phyloP scores from a whole-genome alignment of 352 stramenopile genomes.

The Hyaloperonospora arabidopsidis region DNA sequence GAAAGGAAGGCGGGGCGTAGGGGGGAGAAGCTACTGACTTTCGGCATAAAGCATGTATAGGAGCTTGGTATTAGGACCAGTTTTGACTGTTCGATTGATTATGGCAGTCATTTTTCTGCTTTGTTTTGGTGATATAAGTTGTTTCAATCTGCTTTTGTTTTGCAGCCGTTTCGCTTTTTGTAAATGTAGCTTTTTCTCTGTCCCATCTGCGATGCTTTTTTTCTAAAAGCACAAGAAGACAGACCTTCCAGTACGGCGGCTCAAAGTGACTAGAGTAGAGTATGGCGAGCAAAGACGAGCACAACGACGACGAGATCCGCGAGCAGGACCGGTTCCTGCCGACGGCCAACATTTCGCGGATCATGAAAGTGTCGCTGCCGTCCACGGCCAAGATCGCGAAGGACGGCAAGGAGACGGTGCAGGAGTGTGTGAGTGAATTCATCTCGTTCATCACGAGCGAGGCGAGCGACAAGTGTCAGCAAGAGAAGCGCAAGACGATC shows the following conservation, averaged over 20 bases:
- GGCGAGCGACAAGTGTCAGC: slow-evolving; percentile 98
- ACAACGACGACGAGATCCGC: slow-evolving; percentile 87
- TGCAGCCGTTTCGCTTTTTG: too few species aligned
- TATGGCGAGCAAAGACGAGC: slow-evolving; percentile 79
- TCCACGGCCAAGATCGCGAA: slow-evolving; percentile 99
- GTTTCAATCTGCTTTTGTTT: too few species aligned
- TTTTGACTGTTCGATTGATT: too few species aligned
- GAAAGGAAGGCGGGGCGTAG: too few species aligned
- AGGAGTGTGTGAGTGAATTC: slow-evolving; percentile 99
- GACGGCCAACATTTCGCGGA: slow-evolving; percentile 98
- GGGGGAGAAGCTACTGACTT: too few species aligned
- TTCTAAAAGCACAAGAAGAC: too few species aligned
- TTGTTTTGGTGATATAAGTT: too few species aligned
- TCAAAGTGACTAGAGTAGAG: not conserved
- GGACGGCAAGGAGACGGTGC: slow-evolving; percentile 99
- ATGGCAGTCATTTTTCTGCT: too few species aligned
- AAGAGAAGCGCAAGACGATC: slow-evolving; percentile 99
- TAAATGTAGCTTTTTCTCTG: too few species aligned
- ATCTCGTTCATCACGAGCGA: slow-evolving; percentile 99
- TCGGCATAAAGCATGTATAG: too few species aligned
- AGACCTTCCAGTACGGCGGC: not conserved
- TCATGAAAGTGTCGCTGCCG: slow-evolving; percentile 99
- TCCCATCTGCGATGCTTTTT: too few species aligned
- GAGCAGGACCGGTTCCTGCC: slow-evolving; percentile 97
- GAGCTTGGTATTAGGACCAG: too few species aligned